Conservation (phyloP, 2,329 filamentous ascomycete genomes). For the Mollisia scopiformis region DNA sequence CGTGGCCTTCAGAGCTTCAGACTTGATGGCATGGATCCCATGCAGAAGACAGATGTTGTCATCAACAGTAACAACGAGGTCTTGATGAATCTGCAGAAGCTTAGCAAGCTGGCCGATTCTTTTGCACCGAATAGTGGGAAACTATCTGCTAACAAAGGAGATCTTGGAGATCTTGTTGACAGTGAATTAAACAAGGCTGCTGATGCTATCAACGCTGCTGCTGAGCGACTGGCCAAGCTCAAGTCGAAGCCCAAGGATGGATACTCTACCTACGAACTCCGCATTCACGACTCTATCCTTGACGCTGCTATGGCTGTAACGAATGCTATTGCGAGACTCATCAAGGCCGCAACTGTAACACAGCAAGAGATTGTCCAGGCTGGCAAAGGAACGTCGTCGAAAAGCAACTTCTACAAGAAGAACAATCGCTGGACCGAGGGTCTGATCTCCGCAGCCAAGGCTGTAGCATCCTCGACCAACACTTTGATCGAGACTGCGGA, state of each 20-base stretch:
- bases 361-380: conserved; percentile 97
- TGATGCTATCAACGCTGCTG: conserved; percentile 91
- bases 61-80: conserved; percentile 98
- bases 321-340: conserved; percentile 88
- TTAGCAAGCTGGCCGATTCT: conserved; percentile 90
- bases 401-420: conserved; percentile 98
- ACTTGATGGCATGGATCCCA: conserved; percentile 83
- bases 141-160: conserved; percentile 76
- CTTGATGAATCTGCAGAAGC: conserved; percentile 87
- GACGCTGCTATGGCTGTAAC: conserved; percentile 93
- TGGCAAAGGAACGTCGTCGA: conserved; percentile 82
- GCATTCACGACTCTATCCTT: conserved; percentile 93
- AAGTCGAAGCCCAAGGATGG: conserved; percentile 96
- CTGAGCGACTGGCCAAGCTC: conserved; percentile 85
- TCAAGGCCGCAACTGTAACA: conserved; percentile 90
- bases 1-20: conserved; percentile 91
- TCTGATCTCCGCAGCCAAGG: conserved; percentile 95
- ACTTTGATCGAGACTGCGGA: conserved; percentile 97
- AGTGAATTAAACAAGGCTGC: conserved; percentile 90
- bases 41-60: conserved; percentile 95
- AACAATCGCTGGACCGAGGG: conserved; percentile 99
- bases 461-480: conserved; percentile 91
- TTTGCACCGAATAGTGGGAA: conserved; percentile 89
- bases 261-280: conserved; percentile 94
- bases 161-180: conserved; percentile 92